Base-by-base conservation (phyloP, 805 yeast genomes). In the Starmerella gropengiesseri region DNA sequence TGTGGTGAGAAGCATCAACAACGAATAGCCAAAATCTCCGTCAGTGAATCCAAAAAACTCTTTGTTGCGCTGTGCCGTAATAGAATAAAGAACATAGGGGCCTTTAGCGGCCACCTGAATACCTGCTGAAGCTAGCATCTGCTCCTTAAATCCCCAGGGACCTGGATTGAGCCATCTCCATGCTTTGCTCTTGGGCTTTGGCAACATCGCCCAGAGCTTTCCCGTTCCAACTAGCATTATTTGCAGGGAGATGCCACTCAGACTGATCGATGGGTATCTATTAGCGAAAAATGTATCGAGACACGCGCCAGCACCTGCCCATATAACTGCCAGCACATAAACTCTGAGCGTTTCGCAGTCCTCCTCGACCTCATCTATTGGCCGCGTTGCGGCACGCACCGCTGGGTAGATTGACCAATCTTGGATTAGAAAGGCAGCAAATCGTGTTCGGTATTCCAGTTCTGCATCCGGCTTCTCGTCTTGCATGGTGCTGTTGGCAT, bases 221-320 rank as follows among this genome's bases (percentile, higher is more conserved):
- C 85, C 86, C 26, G 73, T 47, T 2, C 84, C 83, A 58, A 67
- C 75, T 4, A 80, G 67, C 49, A 78, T 61, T 43, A 78, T 65
- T 51, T 78, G 78, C 32, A 77, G 65, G 43, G 74, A 77, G 35
- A 68, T 64, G 29, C 73, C 61, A 17, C 71, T 62, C 45, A 77
- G 59, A 26, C 66, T 53, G 44, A 77, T 65, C 2, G 70, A 53
- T 12, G 84, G 83, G 46, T 67, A 58, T 54, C 78, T 75, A 50
- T 71, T 60, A 19, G 71, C 64, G 57, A 77, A 77, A 55, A 76
- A 71, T 44, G 72, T 66, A 58, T 74, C 73, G 58, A 76, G 65
- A 46, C 68, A 75, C 43, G 73, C 66, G 28, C 78, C 78, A 37
- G 74, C 60, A 12, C 70, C 56, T 2, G 73, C 68, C 73, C 74